phyloP scores from a whole-genome alignment of 73 alveolate species.

The Uronychia setigera region DNA sequence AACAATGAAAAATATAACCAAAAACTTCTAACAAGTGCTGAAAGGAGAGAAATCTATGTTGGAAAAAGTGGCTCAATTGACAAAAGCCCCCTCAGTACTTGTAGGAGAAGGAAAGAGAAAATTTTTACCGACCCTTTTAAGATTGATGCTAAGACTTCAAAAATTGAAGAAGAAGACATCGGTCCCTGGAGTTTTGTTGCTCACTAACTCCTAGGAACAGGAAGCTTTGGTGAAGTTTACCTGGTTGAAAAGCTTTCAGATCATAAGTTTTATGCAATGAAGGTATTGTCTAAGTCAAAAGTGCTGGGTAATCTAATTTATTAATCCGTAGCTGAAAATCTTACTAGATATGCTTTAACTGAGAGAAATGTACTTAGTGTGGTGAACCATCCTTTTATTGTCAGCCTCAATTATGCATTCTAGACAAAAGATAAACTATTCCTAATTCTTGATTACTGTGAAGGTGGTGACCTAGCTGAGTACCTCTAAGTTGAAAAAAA shows the following conservation, averaged over 20 bases:
- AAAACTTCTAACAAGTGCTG: background rate
- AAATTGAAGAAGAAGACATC: background rate
- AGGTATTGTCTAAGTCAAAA: constrained; percentile 87
- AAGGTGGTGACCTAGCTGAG: constrained; percentile 97
- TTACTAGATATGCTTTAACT: constrained; percentile 89
- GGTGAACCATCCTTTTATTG: constrained; percentile 94
- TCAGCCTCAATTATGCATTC: constrained; percentile 93
- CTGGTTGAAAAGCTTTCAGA: constrained; percentile 88
- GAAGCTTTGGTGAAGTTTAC: constrained; percentile 97
- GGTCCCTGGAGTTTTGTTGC: background rate
- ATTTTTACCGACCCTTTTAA: background rate
- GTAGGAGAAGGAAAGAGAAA: background rate
- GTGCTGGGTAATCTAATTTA: constrained; percentile 68
- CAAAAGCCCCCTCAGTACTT: background rate
- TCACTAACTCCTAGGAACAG: constrained; percentile 77
- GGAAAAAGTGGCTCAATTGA: constrained; percentile 1
- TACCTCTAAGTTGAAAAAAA: constrained; percentile 83
- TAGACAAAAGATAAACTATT: constrained; percentile 93
- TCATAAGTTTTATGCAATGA: constrained; percentile 89
- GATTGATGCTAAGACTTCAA: background rate
- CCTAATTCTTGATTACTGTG: constrained; percentile 94
- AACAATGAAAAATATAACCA: background rate
- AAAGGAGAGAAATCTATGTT: background rate
- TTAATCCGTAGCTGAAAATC: constrained; percentile 21
- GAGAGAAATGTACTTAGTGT: constrained; percentile 94